Base-by-base conservation (phyloP, 495 filamentous ascomycete genomes). In the Cairneyella variabilis region DNA sequence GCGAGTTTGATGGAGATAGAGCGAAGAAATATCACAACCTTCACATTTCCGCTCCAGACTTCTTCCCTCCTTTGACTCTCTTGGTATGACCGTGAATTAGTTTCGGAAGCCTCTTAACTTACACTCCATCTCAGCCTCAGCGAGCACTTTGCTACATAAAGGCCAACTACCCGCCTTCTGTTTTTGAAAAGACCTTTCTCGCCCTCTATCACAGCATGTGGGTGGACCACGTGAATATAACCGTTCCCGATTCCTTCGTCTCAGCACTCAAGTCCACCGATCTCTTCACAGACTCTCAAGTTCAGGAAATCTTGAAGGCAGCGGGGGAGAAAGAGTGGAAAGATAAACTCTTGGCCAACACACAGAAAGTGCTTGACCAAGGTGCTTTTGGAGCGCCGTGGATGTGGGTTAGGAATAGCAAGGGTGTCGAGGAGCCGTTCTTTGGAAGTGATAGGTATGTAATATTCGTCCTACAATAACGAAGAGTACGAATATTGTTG, bases 311-410 rank as follows among this genome's bases (percentile, higher is more conserved):
- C 53, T 26, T 89, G 7, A 58, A 54, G 1, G 76, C 70, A 0
- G 77, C 78, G 0, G 64, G 51, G 7, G 66, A 59, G 20, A 65
- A 71, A 0, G 69, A 83, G 59, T 75, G 76, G 54, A 91, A 91
- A 69, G 67, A 79, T 23, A 66, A 63, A 23, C 63, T 91, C 44
- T 75, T 71, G 44, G 71, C 65, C 2, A 77, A 78, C 26, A 90
- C 86, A 26, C 66, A 78, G 52, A 72, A 76, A 55, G 81, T 75
- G 5, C 58, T 89, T 10, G 75, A 83, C 36, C 66, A 61, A 16
- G 88, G 88, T 0, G 86, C 86, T 1, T 91, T 86, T 66, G 88
- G 88, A 0, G 80, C 81, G 47, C 88, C 88, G 0, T 91, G 87
- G 54, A 72, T 88, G 53, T 85, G 80, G 76, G 86, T 83, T n/a